Evolutionary conservation across 202 grass and related monocot genomes (phyloP), one percentile per base, ranked within the genome.

Genomic region (Eragrostis tef): DNA sequence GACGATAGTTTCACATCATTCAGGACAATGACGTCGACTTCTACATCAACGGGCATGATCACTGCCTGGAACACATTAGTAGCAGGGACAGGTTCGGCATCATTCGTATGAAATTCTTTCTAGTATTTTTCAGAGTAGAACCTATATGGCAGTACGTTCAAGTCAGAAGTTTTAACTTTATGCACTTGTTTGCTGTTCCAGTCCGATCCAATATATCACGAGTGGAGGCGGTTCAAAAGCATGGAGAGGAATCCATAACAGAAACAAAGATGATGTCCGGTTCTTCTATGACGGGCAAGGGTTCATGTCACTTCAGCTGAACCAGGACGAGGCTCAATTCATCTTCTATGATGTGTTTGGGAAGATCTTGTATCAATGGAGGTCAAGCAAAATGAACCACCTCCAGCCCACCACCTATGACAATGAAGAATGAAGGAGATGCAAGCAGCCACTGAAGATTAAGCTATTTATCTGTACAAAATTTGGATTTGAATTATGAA

Each of bases 281-380:
- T 97, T 97, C 85, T 94, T 94, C 81, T 88, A 97, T 17, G 94
- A 97, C 7, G 94, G 94, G 14, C 94, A 97, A 80, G 94, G 94
- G 6, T 97, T 97, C 85, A 90, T 97, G 91, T 93, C 94, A 4
- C 89, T 97, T 66, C 70, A 87, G 67, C 11, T 97, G 27, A 80
- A 64, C n/a, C 29, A 45, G 65, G 41, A 81, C 6, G 36, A 81
- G 39, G 85, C 85, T 7, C 63, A 72, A 0, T 60, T 88, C 13
- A 19, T 70, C 17, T 97, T 97, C 75, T 97, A 97, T 24, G 87
- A 90, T 54, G 83, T 72, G 12, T 72, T 22, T 31, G 94, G 94
- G 10, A 71, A 61, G 8, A 70, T 74, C 31, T 78, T 93, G 63
- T 89, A 93, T 41, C 45, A 72, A 47, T 93, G 87, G 87, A 89